Evolutionary conservation across 305 asterid species (phyloP).

Genomic region (Solanum hybrid): DNA sequence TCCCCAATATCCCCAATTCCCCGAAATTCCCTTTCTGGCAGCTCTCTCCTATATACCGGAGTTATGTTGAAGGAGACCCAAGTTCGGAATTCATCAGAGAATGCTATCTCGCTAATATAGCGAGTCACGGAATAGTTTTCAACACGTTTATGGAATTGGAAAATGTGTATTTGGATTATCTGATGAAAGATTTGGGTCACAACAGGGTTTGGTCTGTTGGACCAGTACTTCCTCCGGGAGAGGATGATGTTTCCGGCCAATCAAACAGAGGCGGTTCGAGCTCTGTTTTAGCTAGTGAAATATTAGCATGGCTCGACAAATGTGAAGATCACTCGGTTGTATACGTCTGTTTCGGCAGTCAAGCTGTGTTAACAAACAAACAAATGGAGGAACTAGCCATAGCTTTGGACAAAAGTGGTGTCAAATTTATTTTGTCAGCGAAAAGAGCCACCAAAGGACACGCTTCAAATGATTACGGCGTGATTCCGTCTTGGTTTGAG

Average conservation of each 20-base stretch:
- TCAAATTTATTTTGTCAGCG: slow-evolving; percentile 34
- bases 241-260: slow-evolving; percentile 5
- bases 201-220: slow-evolving; percentile 58
- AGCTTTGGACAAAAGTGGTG: slow-evolving; percentile 53
- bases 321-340: slow-evolving; percentile 37
- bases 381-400: slow-evolving; percentile 41
- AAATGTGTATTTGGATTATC: slow-evolving; percentile 25
- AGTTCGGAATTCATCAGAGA: slow-evolving; percentile 29
- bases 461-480: slow-evolving; percentile 24
- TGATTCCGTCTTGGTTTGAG: slow-evolving; percentile 51
- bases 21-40: slow-evolving; percentile 74
- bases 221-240: slow-evolving; percentile 35
- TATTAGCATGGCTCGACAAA: slow-evolving; percentile 44
- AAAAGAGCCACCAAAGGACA: slow-evolving; percentile 54
- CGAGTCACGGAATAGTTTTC: slow-evolving; percentile 41
- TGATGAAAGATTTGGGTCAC: slow-evolving; percentile 31
- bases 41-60: slow-evolving; percentile 45
- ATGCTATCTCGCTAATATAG: slow-evolving; percentile 13
- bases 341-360: slow-evolving; percentile 69
- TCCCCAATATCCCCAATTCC: slow-evolving; percentile 28
- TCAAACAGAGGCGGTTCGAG: slow-evolving; percentile 44
- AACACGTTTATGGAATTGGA: slow-evolving; percentile 50
- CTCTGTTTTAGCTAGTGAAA: slow-evolving; percentile 11
- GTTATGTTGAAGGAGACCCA: slow-evolving; percentile 28
- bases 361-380: slow-evolving; percentile 44